phyloP scores from a whole-genome alignment of 2,329 filamentous ascomycete genomes.

The Aschersonia sp. region DNA sequence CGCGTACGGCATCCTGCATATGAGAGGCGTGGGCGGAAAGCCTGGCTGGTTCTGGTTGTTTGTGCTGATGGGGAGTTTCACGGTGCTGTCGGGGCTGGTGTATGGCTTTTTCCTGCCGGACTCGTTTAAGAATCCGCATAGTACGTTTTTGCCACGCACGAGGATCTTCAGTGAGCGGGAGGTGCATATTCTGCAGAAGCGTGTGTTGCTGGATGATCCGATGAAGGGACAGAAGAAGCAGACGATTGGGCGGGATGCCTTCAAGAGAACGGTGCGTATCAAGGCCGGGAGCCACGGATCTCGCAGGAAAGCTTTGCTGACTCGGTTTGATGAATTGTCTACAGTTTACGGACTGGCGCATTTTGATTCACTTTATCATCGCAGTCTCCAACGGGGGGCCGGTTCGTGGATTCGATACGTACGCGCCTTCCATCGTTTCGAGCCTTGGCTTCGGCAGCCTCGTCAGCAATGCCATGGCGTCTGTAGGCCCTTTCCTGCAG shows the following conservation, averaged over 20 bases:
- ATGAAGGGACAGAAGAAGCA: conserved; percentile 33
- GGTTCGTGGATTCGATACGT: conserved; percentile 32
- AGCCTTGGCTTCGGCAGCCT: conserved; percentile 35
- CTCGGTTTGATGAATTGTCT: background rate
- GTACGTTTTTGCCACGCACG: conserved; percentile 22
- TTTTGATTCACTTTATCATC: conserved; percentile 37
- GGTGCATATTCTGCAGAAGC: conserved; percentile 24
- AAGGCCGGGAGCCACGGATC: background rate
- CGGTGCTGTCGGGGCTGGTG: conserved; percentile 26
- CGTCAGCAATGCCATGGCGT: conserved; percentile 36
- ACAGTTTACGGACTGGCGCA: conserved; percentile 32
- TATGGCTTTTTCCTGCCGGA: conserved; percentile 29
- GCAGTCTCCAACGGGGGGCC: conserved; percentile 33
- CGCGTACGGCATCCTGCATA: conserved; percentile 31
- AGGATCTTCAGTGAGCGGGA: conserved; percentile 23
- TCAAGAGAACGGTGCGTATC: conserved; percentile 25
- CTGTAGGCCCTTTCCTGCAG: conserved; percentile 37
- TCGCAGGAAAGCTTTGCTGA: background rate
- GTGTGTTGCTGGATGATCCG: conserved; percentile 27
- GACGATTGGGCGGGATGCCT: conserved; percentile 26
- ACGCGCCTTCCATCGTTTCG: conserved; percentile 37
- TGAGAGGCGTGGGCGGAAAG: conserved; percentile 30
- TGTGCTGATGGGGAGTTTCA: conserved; percentile 36
- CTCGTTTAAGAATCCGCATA: conserved; percentile 26
- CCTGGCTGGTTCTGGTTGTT: conserved; percentile 46